Evolutionary conservation across 2,329 filamentous ascomycete species (phyloP).

Genomic region (Byssoonygena ceratinophila): DNA sequence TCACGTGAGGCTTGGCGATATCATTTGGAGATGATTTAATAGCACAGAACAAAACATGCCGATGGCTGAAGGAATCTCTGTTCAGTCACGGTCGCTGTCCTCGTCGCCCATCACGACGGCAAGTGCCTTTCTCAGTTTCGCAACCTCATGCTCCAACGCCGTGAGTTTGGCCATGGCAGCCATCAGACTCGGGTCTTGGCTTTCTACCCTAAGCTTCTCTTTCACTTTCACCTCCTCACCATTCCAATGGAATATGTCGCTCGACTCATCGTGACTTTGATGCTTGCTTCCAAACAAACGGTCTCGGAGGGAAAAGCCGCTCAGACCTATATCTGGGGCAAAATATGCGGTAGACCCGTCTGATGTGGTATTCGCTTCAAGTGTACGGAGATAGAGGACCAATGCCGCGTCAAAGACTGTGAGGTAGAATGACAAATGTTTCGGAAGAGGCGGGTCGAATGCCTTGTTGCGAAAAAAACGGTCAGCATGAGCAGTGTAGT

Average conservation of each 20-base stretch:
- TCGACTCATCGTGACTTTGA: slow-evolving; percentile 68
- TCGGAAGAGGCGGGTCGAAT: slow-evolving; percentile 53
- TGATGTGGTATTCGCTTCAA: slow-evolving; percentile 53
- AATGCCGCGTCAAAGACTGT: slow-evolving; percentile 59
- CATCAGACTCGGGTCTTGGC: slow-evolving; percentile 75
- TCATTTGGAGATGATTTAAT: too few species aligned
- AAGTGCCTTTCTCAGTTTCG: slow-evolving; percentile 59
- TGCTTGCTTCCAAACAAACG: slow-evolving; percentile 43
- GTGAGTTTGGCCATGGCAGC: slow-evolving; percentile 72
- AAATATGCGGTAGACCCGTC: slow-evolving; percentile 53
- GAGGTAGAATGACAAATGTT: slow-evolving; percentile 61
- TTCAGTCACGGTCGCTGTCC: slow-evolving; percentile 28
- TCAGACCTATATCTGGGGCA: slow-evolving; percentile 54
- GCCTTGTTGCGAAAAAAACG: slow-evolving; percentile 11
- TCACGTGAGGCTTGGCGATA: too few species aligned
- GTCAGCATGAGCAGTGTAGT: not conserved
- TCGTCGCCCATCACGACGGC: slow-evolving; percentile 65
- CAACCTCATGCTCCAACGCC: slow-evolving; percentile 63
- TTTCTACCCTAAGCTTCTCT: slow-evolving; percentile 83
- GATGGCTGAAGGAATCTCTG: too few species aligned
- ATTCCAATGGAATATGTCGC: slow-evolving; percentile 60
- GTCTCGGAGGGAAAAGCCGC: slow-evolving; percentile 49
- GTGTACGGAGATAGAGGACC: slow-evolving; percentile 57
- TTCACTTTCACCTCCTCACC: slow-evolving; percentile 69
- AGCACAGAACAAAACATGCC: too few species aligned